A percentile compares a stretch with the other conserved stretches of the same genome.
Conservation (phyloP, 192 early-diverging fungal genomes). For the Spinellus fusiger region DNA sequence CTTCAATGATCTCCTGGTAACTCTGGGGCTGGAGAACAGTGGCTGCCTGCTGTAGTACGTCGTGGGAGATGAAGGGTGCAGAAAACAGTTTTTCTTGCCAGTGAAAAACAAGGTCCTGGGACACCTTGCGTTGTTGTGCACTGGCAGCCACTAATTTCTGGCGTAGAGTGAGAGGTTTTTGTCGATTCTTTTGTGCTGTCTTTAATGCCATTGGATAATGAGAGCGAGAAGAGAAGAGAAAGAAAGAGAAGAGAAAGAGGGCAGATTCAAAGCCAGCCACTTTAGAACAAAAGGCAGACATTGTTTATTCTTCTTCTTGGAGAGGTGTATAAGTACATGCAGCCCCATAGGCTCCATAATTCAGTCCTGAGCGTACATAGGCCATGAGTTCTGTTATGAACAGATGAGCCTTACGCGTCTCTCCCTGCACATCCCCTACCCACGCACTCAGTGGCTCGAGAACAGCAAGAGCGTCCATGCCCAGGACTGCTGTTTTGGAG, state of each 20-base stretch:
- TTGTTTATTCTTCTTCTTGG: too few relatives aligned
- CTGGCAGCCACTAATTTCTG: slow-evolving; percentile 23
- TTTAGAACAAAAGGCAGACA: too few relatives aligned
- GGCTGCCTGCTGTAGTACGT: slow-evolving; percentile 32
- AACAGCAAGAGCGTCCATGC: slow-evolving; percentile 7
- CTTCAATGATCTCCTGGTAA: slow-evolving; percentile 66
- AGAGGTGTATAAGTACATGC: neutral
- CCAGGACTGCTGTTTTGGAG: neutral
- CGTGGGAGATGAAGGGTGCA: neutral
- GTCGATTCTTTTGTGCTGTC: neutral
- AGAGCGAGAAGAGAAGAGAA: too few relatives aligned
- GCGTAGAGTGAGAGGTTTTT: slow-evolving; percentile 11
- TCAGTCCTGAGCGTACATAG: slow-evolving; percentile 1
- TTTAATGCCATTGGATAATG: neutral
- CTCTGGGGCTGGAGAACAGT: slow-evolving; percentile 58
- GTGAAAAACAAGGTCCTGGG: slow-evolving; percentile 19
- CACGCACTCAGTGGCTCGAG: slow-evolving; percentile 7
- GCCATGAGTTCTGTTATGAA: slow-evolving; percentile 12
- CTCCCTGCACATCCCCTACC: slow-evolving; percentile 2
- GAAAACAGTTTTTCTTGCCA: slow-evolving; percentile 35
- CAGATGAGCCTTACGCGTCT: slow-evolving; percentile 1
- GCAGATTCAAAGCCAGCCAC: too few relatives aligned
- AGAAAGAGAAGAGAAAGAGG: too few relatives aligned
- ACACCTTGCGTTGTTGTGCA: slow-evolving; percentile 19
- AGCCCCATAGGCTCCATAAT: neutral